Percentiles rank a stretch among this genome's conserved stretches.
Evolutionary conservation across 345 rosid genomes (phyloP).

Genomic region (Cardamine occulta): DNA sequence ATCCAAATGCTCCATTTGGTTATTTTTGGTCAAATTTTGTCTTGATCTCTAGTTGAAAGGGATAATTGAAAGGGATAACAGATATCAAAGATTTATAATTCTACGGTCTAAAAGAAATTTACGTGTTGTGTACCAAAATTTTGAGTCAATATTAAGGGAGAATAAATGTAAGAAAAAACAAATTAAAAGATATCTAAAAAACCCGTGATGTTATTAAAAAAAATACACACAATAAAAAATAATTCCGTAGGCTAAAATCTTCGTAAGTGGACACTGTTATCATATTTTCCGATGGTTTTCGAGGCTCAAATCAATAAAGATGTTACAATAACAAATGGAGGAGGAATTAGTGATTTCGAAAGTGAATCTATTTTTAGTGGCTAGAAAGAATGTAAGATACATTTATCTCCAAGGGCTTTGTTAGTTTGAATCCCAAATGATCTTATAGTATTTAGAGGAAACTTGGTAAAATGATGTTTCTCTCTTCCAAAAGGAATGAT

Average conservation of each 20-base stretch:
- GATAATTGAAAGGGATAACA: not conserved
- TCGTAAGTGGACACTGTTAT: not conserved
- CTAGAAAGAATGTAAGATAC: no score
- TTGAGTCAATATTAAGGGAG: not conserved
- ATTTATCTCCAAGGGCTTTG: no score
- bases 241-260: not conserved
- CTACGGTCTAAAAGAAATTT: not conserved
- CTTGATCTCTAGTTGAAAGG: not conserved
- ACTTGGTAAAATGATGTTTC: not conserved
- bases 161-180: not conserved
- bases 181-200: not conserved
- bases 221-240: not conserved
- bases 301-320: not conserved
- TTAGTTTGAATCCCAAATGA: no score
- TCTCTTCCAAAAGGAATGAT: not conserved
- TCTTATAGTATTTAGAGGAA: no score
- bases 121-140: not conserved
- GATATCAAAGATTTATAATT: not conserved
- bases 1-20: not conserved
- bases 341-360: not conserved
- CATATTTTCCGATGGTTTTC: not conserved
- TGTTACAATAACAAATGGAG: not conserved
- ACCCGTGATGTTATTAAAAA: not conserved
- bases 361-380: no score
- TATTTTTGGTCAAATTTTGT: not conserved